Evolutionary conservation across 768 basidiomycete genomes (phyloP).

Genomic region (Psilocybe azurescens): DNA sequence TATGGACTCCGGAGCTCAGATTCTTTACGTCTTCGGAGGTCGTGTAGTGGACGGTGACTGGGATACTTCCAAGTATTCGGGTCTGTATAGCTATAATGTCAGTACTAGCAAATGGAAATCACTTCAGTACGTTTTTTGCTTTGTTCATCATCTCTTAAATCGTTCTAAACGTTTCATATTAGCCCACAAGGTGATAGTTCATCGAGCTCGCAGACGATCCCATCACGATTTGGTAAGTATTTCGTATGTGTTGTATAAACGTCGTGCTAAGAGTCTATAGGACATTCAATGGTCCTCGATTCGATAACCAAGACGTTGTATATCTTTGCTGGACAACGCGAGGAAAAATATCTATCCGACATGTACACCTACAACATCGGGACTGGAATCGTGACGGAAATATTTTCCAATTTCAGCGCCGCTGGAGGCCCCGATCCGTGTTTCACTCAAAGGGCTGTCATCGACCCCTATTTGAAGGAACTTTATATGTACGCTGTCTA

Average conservation of each 20-base stretch:
- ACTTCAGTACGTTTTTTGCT: slow-evolving; percentile 56
- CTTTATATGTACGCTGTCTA: slow-evolving; percentile 68
- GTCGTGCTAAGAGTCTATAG: slow-evolving; percentile 33
- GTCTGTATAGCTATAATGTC: slow-evolving; percentile 76
- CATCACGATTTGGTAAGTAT: slow-evolving; percentile 63
- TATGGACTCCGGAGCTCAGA: slow-evolving; percentile 72
- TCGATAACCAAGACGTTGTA: slow-evolving; percentile 59
- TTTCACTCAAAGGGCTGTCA: slow-evolving; percentile 76
- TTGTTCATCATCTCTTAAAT: background rate
- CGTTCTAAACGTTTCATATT: slow-evolving; percentile 15
- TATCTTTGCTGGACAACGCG: slow-evolving; percentile 77
- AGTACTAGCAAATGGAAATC: slow-evolving; percentile 68
- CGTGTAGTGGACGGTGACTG: slow-evolving; percentile 71
- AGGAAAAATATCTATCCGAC: slow-evolving; percentile 71
- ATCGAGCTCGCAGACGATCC: slow-evolving; percentile 46
- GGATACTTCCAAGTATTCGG: slow-evolving; percentile 66
- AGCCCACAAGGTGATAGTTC: slow-evolving; percentile 29
- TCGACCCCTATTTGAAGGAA: slow-evolving; percentile 65
- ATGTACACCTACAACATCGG: slow-evolving; percentile 77
- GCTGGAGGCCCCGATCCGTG: slow-evolving; percentile 72
- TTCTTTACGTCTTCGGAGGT: slow-evolving; percentile 79
- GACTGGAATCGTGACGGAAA: slow-evolving; percentile 59
- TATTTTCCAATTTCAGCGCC: slow-evolving; percentile 65
- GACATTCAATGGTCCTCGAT: slow-evolving; percentile 86
- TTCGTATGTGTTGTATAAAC: background rate